phyloP scores from a whole-genome alignment of 345 rosid genomes.

The Hibiscus mutabilis region DNA sequence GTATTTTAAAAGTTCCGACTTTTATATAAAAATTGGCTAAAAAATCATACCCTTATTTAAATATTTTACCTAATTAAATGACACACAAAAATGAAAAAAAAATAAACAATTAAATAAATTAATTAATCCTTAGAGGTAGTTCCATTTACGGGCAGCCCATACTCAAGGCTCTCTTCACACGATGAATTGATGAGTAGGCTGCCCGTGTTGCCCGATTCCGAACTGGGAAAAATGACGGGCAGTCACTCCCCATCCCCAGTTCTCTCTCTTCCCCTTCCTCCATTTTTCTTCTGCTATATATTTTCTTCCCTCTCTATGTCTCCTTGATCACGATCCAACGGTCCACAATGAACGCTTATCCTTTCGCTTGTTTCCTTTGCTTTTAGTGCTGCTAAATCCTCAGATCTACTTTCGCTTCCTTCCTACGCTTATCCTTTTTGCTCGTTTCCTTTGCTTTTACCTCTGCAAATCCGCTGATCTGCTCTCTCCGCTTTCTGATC shows the following conservation, averaged over 20 bases:
- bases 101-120: no score
- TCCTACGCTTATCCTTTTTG: slow-evolving; percentile 19
- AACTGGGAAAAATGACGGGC: neutral
- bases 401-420: slow-evolving; percentile 36
- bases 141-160: slow-evolving; percentile 26
- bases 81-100: neutral
- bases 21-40: no score
- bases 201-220: slow-evolving; percentile 10
- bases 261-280: slow-evolving; percentile 14
- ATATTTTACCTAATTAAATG: neutral
- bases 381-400: slow-evolving; percentile 31
- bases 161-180: slow-evolving; percentile 1
- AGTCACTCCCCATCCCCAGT: slow-evolving; percentile 19
- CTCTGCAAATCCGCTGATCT: slow-evolving; percentile 38
- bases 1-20: no score
- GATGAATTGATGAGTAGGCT: slow-evolving; percentile 7
- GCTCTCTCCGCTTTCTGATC: slow-evolving; percentile 31
- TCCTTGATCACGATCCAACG: slow-evolving; percentile 56
- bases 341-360: slow-evolving; percentile 36
- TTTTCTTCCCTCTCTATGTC: slow-evolving; percentile 17
- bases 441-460: slow-evolving; percentile 29
- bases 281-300: slow-evolving; percentile 22
- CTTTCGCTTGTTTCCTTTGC: slow-evolving; percentile 19
- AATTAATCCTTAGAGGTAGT: slow-evolving; percentile 8
- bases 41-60: no score